A percentile compares a stretch with the other conserved stretches of the same genome.
Evolutionary conservation across 148 eudicot genomes (phyloP).

Genomic region (Persicaria tinctoria): DNA sequence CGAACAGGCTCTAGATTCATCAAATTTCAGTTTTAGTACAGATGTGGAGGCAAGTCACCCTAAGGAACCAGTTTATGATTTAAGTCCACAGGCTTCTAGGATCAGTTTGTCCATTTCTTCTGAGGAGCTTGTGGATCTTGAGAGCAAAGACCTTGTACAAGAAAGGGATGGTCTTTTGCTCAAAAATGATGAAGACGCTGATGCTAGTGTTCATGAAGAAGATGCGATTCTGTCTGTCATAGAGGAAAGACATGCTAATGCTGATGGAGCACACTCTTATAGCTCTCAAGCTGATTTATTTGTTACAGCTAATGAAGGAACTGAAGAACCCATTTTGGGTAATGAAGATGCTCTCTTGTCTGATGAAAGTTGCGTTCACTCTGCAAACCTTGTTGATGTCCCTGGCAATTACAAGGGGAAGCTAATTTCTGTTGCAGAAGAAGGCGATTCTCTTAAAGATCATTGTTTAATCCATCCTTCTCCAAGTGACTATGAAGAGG

Average conservation of each 20-base stretch:
- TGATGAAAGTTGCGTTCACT: conserved; percentile 18
- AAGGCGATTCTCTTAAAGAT: conserved; percentile 21
- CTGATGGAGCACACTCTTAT: not conserved
- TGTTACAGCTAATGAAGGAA: conserved; percentile 7
- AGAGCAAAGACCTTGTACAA: conserved; percentile 7
- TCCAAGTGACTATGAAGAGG: conserved; percentile 23
- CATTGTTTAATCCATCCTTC: conserved; percentile 23
- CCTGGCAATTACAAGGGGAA: conserved; percentile 20
- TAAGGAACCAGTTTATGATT: conserved; percentile 31
- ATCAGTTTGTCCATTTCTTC: conserved; percentile 20
- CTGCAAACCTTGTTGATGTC: conserved; percentile 18
- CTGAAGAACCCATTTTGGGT: conserved; percentile 13
- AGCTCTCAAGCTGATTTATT: not conserved
- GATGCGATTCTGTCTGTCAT: not conserved
- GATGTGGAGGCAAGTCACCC: conserved; percentile 15
- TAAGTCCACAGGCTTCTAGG: conserved; percentile 25
- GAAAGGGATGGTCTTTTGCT: conserved; percentile 13
- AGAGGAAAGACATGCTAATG: not conserved
- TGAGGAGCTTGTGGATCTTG: conserved; percentile 12
- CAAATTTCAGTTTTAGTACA: conserved; percentile 9
- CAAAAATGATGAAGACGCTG: conserved; percentile 13
- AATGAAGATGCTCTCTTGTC: conserved; percentile 19
- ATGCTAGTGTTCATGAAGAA: conserved; percentile 16
- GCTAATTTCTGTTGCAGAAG: conserved; percentile 22
- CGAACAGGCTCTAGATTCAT: conserved; percentile 8